Percentiles rank a stretch among this genome's conserved stretches.
Evolutionary conservation across 108 stramenopile species (phyloP).

Genomic region (Nannochloropsis salina): DNA sequence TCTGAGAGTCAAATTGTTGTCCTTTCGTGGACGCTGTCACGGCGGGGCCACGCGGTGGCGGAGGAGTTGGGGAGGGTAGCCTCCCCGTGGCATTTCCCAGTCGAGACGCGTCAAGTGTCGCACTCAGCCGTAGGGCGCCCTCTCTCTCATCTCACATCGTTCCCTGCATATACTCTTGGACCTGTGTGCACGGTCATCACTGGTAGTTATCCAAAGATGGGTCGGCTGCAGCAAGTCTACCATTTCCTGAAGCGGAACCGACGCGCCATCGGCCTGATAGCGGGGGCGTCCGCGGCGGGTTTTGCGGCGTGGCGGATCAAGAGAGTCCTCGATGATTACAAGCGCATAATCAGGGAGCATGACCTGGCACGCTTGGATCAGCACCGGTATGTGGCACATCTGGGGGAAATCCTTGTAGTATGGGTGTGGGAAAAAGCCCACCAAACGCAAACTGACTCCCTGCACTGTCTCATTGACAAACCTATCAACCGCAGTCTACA

Average conservation of each 20-base stretch:
- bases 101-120: too few relatives aligned
- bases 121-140: too few relatives aligned
- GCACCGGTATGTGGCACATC: conserved; percentile 6
- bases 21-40: too few relatives aligned
- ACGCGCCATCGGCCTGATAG: neutral
- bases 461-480: neutral
- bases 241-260: neutral
- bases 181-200: neutral
- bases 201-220: neutral
- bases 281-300: neutral
- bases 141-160: too few relatives aligned
- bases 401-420: neutral
- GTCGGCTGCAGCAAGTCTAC: neutral
- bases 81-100: too few relatives aligned
- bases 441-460: neutral
- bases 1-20: too few relatives aligned
- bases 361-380: neutral
- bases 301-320: neutral
- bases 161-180: neutral
- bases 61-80: too few relatives aligned
- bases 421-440: neutral
- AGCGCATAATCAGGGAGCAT: conserved; percentile 12
- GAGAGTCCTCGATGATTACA: neutral
- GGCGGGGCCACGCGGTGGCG: too few relatives aligned
- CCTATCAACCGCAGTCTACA: conserved; percentile 21